phyloP scores from a whole-genome alignment of 345 rosid species.

The Linum lewisii region DNA sequence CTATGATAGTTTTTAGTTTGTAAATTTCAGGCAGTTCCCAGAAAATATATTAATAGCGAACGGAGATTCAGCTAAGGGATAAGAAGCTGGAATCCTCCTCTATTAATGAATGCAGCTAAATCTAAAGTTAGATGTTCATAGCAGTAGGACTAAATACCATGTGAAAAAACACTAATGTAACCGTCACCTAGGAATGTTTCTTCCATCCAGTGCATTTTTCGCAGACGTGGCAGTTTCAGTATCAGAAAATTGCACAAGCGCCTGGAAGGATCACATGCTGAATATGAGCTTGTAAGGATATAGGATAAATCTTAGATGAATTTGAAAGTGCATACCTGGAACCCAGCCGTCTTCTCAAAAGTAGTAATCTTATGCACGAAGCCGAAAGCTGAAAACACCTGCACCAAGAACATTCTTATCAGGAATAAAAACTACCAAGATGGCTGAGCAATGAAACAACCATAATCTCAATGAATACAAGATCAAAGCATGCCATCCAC shows the following conservation, averaged over 20 bases:
- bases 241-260: slow-evolving; percentile 95
- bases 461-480: neutral
- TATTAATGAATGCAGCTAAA: slow-evolving; percentile 15
- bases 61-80: neutral
- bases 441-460: neutral
- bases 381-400: slow-evolving; percentile 99
- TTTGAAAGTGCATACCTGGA: slow-evolving; percentile 42
- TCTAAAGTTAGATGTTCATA: slow-evolving; percentile 20
- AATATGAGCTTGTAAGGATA: slow-evolving; percentile 12
- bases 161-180: slow-evolving; percentile 50
- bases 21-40: neutral
- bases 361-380: slow-evolving; percentile 96
- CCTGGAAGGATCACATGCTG: slow-evolving; percentile 35
- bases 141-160: slow-evolving; percentile 50
- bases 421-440: neutral
- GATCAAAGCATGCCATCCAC: neutral
- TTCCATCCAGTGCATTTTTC: slow-evolving; percentile 79
- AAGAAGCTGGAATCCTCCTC: slow-evolving; percentile 7
- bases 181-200: slow-evolving; percentile 98
- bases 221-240: slow-evolving; percentile 86
- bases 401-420: slow-evolving; percentile 22
- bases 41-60: slow-evolving; percentile 9
- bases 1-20: slow-evolving; percentile 2
- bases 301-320: slow-evolving; percentile 8
- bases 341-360: slow-evolving; percentile 97